Evolutionary conservation across 2,329 filamentous ascomycete genomes (phyloP).

Genomic region (Diplodia mutila): DNA sequence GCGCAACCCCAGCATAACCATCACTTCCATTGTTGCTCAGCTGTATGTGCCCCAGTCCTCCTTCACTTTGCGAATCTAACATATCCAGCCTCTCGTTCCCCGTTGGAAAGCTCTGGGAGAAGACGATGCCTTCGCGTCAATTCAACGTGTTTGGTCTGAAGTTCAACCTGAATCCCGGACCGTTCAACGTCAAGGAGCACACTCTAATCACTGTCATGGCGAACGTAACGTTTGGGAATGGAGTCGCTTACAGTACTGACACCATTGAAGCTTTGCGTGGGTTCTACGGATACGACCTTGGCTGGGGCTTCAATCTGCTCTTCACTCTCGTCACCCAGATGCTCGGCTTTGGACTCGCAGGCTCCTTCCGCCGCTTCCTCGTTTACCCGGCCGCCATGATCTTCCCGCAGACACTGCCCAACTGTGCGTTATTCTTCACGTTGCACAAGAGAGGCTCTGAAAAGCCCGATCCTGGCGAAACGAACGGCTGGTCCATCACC

Average conservation of each 20-base stretch:
- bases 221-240: slow-evolving; percentile 50
- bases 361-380: slow-evolving; percentile 31
- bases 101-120: slow-evolving; percentile 50
- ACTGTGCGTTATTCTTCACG: slow-evolving; percentile 33
- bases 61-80: not conserved
- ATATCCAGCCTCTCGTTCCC: slow-evolving; percentile 13
- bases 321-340: slow-evolving; percentile 24
- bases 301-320: slow-evolving; percentile 44
- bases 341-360: slow-evolving; percentile 33
- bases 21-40: slow-evolving; percentile 44
- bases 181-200: slow-evolving; percentile 66
- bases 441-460: slow-evolving; percentile 29
- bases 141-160: slow-evolving; percentile 6
- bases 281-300: slow-evolving; percentile 52
- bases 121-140: slow-evolving; percentile 53
- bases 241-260: slow-evolving; percentile 65
- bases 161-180: slow-evolving; percentile 54
- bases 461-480: slow-evolving; percentile 25
- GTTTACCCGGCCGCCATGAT: slow-evolving; percentile 37
- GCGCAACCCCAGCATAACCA: slow-evolving; percentile 32
- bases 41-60: slow-evolving; percentile 5
- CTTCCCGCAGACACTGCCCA: slow-evolving; percentile 33
- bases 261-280: slow-evolving; percentile 24
- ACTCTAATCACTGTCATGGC: slow-evolving; percentile 67
- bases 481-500: slow-evolving; percentile 34